Base-by-base conservation (phyloP, 2,329 filamentous ascomycete genomes). In the Aspergillus pseudotamarii region DNA sequence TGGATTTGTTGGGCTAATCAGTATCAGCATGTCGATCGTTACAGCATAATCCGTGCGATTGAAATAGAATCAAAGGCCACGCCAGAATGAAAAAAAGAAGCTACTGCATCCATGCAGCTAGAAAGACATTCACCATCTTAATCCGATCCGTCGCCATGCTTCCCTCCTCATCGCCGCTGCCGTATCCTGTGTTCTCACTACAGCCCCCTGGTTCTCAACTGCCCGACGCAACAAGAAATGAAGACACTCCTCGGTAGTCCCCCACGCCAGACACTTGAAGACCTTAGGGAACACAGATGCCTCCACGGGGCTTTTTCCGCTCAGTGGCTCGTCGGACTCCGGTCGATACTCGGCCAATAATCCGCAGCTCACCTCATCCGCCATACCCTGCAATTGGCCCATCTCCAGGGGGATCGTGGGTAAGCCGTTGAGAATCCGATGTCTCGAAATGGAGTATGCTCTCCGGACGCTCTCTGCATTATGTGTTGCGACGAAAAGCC, bases 371-470 rank as follows among this genome's bases (percentile, higher is more conserved):
- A 96, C 87, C 74, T 96, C 92, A 69, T 96, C 93, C 1, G 93
- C 93, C 93, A 97, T 97, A 30, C 93, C 93, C 79, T 93, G 90
- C 6, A 96, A 84, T 79, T 96, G 93, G 3, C 90, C 90, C 75
- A 91, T 91, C 19, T 80, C 75, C 1, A 84, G 73, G 3, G 80
- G 76, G 59, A 76, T 71, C 34, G 74, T 73, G 62, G 73, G 69
- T 64, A 75, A 70, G 51, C 82, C 80, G 12, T 72, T 61, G 14
- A 75, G 73, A 23, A 82, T 77, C n/a, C 84, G 79, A 1, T 71
- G 59, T 50, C 62, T 63, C 4, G 70, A 68, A 8, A 76, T 61
- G 4, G 71, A 68, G 64, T 81, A 80, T 8, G 83, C 84, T 56
- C 76, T 76, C n/a, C 76, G 68, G 46, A 86, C 79, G 11, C 81